These are phyloP conservation scores for Penicillium sp. DNA, from an alignment of 2,329 filamentous ascomycete species.

Conservation along the genomic window DNA sequence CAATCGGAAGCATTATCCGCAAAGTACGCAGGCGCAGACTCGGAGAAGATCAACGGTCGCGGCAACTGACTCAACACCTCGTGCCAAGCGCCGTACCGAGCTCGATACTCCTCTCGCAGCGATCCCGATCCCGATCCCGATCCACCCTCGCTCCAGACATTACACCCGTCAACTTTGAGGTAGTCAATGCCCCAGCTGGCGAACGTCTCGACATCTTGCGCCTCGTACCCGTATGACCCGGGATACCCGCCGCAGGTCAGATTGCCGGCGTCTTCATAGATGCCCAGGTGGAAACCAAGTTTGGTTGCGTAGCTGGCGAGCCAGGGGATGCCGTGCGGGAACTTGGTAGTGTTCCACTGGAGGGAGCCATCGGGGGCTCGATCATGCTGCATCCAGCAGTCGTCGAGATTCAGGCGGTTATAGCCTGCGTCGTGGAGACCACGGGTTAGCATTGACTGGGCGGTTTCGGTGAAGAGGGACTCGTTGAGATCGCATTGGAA, in stretches of 20 bases:
- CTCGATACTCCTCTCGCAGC: conserved; percentile 27
- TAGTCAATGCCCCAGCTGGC: conserved; percentile 46
- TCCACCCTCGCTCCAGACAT: conserved; percentile 25
- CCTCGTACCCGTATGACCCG: conserved; percentile 44
- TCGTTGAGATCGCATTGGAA: conserved; percentile 53
- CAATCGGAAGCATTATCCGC: conserved; percentile 45
- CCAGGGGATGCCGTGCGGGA: conserved; percentile 48
- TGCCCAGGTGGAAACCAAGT: conserved; percentile 48
- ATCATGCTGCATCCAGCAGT: conserved; percentile 46
- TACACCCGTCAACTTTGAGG: conserved; percentile 53
- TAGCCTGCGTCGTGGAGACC: conserved; percentile 45
- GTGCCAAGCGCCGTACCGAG: conserved; percentile 47
- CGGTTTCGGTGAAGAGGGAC: conserved; percentile 50
- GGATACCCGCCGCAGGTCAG: conserved; percentile 48
- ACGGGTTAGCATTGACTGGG: conserved; percentile 46
- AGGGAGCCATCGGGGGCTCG: conserved; percentile 42
- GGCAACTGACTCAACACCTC: conserved; percentile 38
- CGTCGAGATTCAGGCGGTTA: conserved; percentile 48
- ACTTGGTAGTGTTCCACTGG: conserved; percentile 44
- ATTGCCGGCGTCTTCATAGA: conserved; percentile 50
- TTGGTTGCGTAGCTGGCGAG: conserved; percentile 41
- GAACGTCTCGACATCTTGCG: conserved; percentile 44
- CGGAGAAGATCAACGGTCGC: conserved; percentile 46
- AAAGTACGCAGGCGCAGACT: conserved; percentile 52
- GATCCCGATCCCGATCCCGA: conserved; percentile 12